phyloP scores from a whole-genome alignment of 169 alveolate genomes.

The Besnoitia besnoiti region DNA sequence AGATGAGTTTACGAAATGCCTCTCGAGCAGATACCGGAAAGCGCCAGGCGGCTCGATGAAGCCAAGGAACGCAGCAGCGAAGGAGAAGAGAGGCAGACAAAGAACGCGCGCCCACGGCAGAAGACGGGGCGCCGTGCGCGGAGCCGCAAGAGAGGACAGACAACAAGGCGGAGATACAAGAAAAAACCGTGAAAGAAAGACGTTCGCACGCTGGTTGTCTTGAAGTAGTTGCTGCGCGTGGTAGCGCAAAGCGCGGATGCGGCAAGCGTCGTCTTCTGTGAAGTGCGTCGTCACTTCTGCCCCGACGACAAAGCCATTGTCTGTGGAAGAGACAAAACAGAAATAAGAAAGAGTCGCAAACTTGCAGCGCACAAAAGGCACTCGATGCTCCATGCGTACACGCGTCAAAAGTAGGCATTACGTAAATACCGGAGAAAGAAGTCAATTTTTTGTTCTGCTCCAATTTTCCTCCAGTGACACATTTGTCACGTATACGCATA shows the following conservation, averaged over 20 bases:
- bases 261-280: neutral
- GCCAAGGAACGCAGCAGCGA: too few species aligned
- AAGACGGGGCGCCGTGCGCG: neutral
- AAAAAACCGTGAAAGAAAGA: neutral
- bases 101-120: neutral
- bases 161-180: neutral
- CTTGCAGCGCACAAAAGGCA: neutral
- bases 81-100: too few species aligned
- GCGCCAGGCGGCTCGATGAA: too few species aligned
- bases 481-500: too few species aligned
- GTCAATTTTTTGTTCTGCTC: too few species aligned
- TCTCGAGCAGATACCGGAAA: too few species aligned
- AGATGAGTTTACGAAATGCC: too few species aligned
- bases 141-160: too few species aligned
- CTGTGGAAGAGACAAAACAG: neutral
- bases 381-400: neutral
- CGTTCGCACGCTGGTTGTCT: slow-evolving; percentile 3
- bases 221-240: slow-evolving; percentile 36
- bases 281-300: neutral
- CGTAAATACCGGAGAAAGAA: too few species aligned
- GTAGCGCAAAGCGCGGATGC: slow-evolving; percentile 28
- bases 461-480: too few species aligned
- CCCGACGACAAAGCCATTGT: neutral
- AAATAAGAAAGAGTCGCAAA: neutral
- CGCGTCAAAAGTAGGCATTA: neutral